Evolutionary conservation across 1,139 yeast genomes (phyloP).

Genomic region (Protomyces inundatus): DNA sequence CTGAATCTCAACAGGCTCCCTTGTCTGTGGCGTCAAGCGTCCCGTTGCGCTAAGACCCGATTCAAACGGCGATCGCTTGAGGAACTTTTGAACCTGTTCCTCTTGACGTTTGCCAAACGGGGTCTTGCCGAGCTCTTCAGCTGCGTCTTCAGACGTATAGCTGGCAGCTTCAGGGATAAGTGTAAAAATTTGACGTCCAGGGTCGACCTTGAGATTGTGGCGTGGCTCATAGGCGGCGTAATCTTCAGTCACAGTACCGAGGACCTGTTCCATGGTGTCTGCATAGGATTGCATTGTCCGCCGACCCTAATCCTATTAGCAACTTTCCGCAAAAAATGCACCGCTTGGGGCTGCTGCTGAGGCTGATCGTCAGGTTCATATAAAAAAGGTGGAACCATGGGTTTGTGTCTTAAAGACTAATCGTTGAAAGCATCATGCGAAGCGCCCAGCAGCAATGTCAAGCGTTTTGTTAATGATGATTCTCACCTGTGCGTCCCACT

Average conservation of each 20-base stretch:
- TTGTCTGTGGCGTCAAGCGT: neutral
- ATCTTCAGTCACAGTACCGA: neutral
- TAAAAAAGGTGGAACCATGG: conserved; percentile 9
- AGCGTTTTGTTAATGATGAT: too few species aligned
- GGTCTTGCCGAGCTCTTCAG: conserved; percentile 8
- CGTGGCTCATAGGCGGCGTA: neutral
- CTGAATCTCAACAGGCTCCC: neutral
- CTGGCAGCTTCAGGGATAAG: conserved; percentile 6
- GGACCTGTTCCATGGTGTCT: conserved; percentile 6
- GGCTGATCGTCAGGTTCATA: neutral
- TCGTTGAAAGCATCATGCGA: conserved; percentile 5
- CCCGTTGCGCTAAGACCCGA: neutral
- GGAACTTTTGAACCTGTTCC: conserved; percentile 1
- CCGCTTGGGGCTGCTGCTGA: neutral
- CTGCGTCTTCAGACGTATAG: conserved; percentile 18
- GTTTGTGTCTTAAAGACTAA: conserved; percentile 24
- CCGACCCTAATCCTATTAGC: conserved; percentile 5
- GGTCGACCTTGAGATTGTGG: conserved; percentile 3
- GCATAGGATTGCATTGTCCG: conserved; percentile 12
- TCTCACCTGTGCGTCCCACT: conserved; percentile 14
- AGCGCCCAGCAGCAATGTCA: neutral
- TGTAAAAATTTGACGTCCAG: conserved; percentile 12
- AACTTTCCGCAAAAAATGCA: neutral
- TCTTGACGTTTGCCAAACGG: conserved; percentile 7
- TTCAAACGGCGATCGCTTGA: conserved; percentile 1